Evolutionary conservation across 345 rosid species (phyloP).

Genomic region (Eutrema yunnanense): DNA sequence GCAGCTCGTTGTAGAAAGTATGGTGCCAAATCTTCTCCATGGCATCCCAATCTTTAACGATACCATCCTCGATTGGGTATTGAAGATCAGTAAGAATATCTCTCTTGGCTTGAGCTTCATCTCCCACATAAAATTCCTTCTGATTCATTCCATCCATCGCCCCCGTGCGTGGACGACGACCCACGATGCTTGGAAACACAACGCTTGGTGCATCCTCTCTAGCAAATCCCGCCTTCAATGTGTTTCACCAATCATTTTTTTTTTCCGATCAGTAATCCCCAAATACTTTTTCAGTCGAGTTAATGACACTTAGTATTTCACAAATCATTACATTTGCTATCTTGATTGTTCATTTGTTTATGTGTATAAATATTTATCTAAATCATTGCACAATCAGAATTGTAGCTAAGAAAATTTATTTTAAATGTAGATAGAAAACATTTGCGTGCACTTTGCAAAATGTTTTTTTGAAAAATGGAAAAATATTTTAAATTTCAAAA

Average conservation of each 20-base stretch:
- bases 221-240: constrained; percentile 34
- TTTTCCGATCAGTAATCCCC: too few relatives aligned
- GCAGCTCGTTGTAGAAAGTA: constrained; percentile 6
- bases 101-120: constrained; percentile 21
- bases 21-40: constrained; percentile 22
- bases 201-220: constrained; percentile 36
- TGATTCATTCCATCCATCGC: neutral
- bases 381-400: neutral
- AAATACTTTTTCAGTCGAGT: too few relatives aligned
- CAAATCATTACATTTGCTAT: neutral
- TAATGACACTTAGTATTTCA: too few relatives aligned
- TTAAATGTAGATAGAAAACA: neutral
- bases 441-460: neutral
- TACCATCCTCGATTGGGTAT: constrained; percentile 19
- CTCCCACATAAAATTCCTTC: constrained; percentile 1
- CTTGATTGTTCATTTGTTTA: neutral
- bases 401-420: neutral
- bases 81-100: neutral
- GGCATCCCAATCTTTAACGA: constrained; percentile 20
- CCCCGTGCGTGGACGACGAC: neutral
- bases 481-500: neutral
- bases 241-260: neutral
- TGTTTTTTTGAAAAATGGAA: neutral
- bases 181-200: constrained; percentile 38
- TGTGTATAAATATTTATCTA: neutral